A percentile compares a stretch with the other conserved stretches of the same genome.
These are phyloP conservation scores for Phytophthora idaei DNA, from an alignment of 352 stramenopile species.

Conservation along the genomic window DNA sequence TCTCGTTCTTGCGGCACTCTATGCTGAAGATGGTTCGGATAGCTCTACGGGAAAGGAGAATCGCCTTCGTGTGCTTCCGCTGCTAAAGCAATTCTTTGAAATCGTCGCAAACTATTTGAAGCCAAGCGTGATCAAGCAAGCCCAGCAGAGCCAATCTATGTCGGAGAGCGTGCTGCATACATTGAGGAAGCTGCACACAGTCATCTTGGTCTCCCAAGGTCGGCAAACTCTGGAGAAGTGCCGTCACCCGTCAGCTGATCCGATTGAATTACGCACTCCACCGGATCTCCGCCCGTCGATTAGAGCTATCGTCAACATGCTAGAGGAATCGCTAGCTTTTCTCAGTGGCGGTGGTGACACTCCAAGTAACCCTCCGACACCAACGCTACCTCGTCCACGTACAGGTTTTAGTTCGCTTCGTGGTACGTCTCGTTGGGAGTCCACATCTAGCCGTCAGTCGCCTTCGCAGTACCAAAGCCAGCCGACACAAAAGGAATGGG, in stretches of 20 bases:
- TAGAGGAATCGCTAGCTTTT: conserved; percentile 39
- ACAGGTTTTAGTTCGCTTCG: conserved; percentile 29
- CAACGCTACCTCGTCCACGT: conserved; percentile 8
- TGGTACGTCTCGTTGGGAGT: conserved; percentile 28
- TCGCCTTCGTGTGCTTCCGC: conserved; percentile 25
- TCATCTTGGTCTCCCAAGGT: conserved; percentile 79
- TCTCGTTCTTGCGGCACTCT: conserved; percentile 46
- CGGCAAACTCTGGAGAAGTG: conserved; percentile 36
- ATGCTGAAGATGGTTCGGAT: conserved; percentile 31
- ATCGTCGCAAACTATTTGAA: conserved; percentile 59
- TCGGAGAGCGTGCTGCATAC: conserved; percentile 41
- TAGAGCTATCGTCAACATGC: conserved; percentile 52
- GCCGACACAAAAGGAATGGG: conserved; percentile 30
- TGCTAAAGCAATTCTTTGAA: conserved; percentile 55
- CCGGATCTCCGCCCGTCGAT: conserved; percentile 65
- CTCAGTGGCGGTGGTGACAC: conserved; percentile 19
- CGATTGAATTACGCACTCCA: conserved; percentile 58
- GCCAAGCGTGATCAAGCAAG: conserved; percentile 43
- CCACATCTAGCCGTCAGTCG: conserved; percentile 8
- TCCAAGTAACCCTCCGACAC: conserved; percentile 1
- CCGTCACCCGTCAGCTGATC: conserved; percentile 63
- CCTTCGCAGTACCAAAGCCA: conserved; percentile 18
- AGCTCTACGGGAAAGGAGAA: conserved; percentile 1
- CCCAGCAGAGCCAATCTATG: conserved; percentile 41
- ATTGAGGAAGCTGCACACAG: conserved; percentile 54